Percentiles rank a stretch among this genome's conserved stretches.
phyloP scores from a whole-genome alignment of 768 basidiomycete genomes.

The Podaxis sp. region DNA sequence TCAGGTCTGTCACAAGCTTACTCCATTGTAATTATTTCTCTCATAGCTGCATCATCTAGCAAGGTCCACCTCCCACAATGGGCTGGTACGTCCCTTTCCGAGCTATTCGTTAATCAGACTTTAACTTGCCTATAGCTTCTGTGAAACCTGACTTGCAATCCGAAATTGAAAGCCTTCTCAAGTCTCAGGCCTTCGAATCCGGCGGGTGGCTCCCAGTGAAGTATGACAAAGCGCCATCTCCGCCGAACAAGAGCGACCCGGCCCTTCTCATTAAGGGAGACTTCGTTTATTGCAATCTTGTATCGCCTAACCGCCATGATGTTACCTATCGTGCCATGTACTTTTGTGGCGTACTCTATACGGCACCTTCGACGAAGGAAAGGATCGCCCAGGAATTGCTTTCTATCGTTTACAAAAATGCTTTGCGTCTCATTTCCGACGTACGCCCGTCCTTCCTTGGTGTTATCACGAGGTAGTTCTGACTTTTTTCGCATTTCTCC shows the following conservation, averaged over 20 bases:
- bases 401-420: not conserved
- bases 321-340: not conserved
- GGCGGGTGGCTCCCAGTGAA: not conserved
- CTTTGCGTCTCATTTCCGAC: not conserved
- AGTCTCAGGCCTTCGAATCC: not conserved
- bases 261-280: not conserved
- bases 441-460: not conserved
- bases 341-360: not conserved
- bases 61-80: not conserved
- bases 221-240: not conserved
- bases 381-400: not conserved
- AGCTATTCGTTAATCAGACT: not conserved
- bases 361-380: not conserved
- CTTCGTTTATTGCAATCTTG: not conserved
- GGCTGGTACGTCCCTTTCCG: not conserved
- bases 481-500: not conserved
- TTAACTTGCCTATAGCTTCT: not conserved
- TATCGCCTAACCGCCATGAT: not conserved
- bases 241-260: not conserved
- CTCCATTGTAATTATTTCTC: not conserved
- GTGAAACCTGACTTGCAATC: not conserved
- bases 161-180: not conserved
- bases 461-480: not conserved
- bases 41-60: not conserved
- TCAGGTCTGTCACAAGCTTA: not conserved